Conservation (phyloP, 148 eudicot genomes). For the Silene uniflora region DNA sequence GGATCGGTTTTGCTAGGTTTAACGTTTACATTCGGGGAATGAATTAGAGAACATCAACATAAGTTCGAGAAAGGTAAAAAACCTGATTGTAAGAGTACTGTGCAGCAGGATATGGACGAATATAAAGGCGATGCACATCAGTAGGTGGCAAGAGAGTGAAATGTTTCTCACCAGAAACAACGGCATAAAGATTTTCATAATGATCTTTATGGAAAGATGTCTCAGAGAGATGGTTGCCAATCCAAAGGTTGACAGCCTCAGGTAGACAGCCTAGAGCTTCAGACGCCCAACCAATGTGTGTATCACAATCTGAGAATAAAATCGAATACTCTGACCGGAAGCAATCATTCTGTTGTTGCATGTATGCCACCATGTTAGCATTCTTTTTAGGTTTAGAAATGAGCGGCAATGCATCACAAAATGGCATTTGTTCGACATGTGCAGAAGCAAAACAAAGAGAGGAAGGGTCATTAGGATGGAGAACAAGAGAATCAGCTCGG, state of each 20-base stretch:
- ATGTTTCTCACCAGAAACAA: constrained; percentile 83
- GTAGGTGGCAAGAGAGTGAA: constrained; percentile 88
- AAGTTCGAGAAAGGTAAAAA: not conserved
- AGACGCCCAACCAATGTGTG: constrained; percentile 74
- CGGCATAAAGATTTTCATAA: constrained; percentile 90
- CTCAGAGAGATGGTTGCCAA: constrained; percentile 62
- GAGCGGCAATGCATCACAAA: constrained; percentile 45
- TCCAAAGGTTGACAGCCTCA: constrained; percentile 95
- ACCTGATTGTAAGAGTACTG: constrained; percentile 65
- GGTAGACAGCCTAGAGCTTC: constrained; percentile 80
- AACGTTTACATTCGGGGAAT: not conserved
- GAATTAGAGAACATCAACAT: not conserved
- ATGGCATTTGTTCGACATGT: constrained; percentile 52
- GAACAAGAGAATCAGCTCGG: constrained; percentile 66
- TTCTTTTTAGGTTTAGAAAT: constrained; percentile 30
- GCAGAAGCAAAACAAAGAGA: constrained; percentile 81
- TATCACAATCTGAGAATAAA: constrained; percentile 56
- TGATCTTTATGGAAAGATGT: constrained; percentile 97
- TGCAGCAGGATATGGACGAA: constrained; percentile 74
- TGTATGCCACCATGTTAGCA: constrained; percentile 53
- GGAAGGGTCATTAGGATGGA: constrained; percentile 42
- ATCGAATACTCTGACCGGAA: constrained; percentile 61
- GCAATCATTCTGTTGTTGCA: constrained; percentile 94
- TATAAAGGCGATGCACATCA: constrained; percentile 85
- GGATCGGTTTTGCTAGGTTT: not conserved